phyloP scores from a whole-genome alignment of 106 monocot genomes.

The Narthecium ossifragum region DNA sequence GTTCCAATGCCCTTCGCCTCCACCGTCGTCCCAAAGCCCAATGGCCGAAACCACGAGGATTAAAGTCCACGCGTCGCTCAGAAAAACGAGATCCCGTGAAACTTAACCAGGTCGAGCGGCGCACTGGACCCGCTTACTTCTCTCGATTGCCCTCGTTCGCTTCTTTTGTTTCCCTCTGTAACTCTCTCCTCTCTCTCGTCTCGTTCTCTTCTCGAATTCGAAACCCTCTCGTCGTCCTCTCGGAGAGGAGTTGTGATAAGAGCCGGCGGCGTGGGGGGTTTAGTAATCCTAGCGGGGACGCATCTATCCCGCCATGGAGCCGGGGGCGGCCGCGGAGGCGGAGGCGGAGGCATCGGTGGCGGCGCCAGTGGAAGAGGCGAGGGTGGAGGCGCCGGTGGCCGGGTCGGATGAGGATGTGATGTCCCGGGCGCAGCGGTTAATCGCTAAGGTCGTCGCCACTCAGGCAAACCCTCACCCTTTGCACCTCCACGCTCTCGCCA shows the following conservation, averaged over 20 bases:
- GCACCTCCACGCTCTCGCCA: constrained; percentile 76
- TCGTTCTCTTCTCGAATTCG: neutral
- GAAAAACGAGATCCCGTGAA: too few relatives aligned
- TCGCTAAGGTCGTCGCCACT: constrained; percentile 48
- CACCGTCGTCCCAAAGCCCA: too few relatives aligned
- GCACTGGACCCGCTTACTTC: neutral
- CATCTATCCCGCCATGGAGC: neutral
- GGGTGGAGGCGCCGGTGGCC: constrained; percentile 6
- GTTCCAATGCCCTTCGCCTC: too few relatives aligned
- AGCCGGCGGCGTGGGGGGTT: constrained; percentile 16
- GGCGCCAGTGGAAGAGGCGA: constrained; percentile 3
- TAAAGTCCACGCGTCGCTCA: too few relatives aligned
- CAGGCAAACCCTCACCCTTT: constrained; percentile 78
- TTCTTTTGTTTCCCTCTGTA: constrained; percentile 6
- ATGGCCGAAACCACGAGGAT: too few relatives aligned
- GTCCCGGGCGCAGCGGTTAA: constrained; percentile 53
- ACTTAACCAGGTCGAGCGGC: neutral
- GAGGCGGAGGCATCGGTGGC: constrained; percentile 5
- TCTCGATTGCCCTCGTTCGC: neutral
- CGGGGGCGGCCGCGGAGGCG: neutral
- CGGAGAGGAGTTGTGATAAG: neutral
- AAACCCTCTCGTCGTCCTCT: neutral
- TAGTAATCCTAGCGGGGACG: neutral
- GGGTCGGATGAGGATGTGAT: constrained; percentile 37
- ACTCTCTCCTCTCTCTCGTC: neutral